Base-by-base conservation (phyloP, 192 early-diverging fungal genomes). In the Backusella macrospora region DNA sequence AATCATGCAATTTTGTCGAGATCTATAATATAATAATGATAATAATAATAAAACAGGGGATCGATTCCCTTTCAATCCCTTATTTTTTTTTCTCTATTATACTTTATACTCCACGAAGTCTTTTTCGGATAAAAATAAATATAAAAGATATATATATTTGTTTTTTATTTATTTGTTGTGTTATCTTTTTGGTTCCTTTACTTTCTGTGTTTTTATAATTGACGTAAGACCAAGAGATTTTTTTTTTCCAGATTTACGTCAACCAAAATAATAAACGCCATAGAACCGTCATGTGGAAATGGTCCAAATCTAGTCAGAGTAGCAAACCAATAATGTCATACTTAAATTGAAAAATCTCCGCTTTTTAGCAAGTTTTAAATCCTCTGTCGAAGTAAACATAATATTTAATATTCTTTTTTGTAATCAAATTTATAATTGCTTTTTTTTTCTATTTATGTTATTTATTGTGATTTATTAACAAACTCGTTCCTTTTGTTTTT, bases 271-370 rank as follows among this genome's bases (percentile, higher is more conserved):
- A 52, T 52, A 52, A 52, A 52, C 49, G 48, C 48, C 48, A 52
- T 52, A 52, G 18, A 12, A 52, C 49, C 49, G 49, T 52, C 49
- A 52, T 52, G 49, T 52, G 49, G 49, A 52, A 52, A 52, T 52
- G 49, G 18, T n/a, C 49, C 49, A 21, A 52, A 52, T 52, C 7
- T 18, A 59, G 52, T 26, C 21, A 59, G 52, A 59, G 52, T 59
- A 59, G 23, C 52, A 59, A 18, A 23, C 10, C 42, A 18, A 59
- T 13, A 12, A 23, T 59, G 1, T 59, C 18, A 59, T 59, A 59
- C 52, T 59, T 21, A 59, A 59, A 59, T 59, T 59, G 52, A 59
- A 59, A 59, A 59, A 59, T 59, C 52, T 59, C 52, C 52, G 52
- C 52, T 59, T 13, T 59, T 59, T 13, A 59, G 52, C 52, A 59